These are phyloP conservation scores for Senecio squalidus DNA, from an alignment of 140 eudicot species.

Conservation along the genomic window DNA sequence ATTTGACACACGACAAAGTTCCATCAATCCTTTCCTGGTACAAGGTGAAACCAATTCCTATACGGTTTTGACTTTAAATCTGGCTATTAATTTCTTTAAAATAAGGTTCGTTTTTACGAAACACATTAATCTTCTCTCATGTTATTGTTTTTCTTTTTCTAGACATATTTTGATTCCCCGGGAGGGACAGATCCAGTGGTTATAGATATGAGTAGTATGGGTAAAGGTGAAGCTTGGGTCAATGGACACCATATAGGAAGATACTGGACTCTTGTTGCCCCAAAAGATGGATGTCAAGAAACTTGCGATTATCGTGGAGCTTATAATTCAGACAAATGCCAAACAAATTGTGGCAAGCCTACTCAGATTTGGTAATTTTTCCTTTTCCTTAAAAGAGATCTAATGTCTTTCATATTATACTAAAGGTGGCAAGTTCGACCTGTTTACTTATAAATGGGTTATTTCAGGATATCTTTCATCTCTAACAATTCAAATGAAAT, in stretches of 20 bases:
- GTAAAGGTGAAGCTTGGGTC: slow-evolving; percentile 94
- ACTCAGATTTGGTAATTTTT: slow-evolving; percentile 77
- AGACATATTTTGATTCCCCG: slow-evolving; percentile 83
- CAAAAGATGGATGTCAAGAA: slow-evolving; percentile 70
- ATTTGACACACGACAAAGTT: slow-evolving; percentile 39
- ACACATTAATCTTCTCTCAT: not conserved
- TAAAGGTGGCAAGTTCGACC: not conserved
- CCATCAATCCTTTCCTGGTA: slow-evolving; percentile 77
- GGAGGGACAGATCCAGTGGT: slow-evolving; percentile 74
- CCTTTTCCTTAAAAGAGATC: not conserved
- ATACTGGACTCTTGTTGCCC: slow-evolving; percentile 83
- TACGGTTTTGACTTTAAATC: not conserved
- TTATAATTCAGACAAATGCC: slow-evolving; percentile 62
- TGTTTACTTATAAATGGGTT: not conserved
- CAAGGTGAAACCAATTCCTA: slow-evolving; percentile 49
- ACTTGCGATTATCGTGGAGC: slow-evolving; percentile 81
- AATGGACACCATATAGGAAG: slow-evolving; percentile 97
- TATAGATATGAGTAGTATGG: slow-evolving; percentile 79
- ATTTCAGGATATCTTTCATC: not conserved
- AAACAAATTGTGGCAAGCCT: slow-evolving; percentile 80
- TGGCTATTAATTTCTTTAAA: not conserved
- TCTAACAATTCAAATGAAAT: not conserved
- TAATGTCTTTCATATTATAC: not conserved
- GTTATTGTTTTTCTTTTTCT: slow-evolving; percentile 12
- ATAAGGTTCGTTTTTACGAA: slow-evolving; percentile 1